Base-by-base conservation (phyloP, 2,329 filamentous ascomycete species). In the Trichophyton mentagrophytes region DNA sequence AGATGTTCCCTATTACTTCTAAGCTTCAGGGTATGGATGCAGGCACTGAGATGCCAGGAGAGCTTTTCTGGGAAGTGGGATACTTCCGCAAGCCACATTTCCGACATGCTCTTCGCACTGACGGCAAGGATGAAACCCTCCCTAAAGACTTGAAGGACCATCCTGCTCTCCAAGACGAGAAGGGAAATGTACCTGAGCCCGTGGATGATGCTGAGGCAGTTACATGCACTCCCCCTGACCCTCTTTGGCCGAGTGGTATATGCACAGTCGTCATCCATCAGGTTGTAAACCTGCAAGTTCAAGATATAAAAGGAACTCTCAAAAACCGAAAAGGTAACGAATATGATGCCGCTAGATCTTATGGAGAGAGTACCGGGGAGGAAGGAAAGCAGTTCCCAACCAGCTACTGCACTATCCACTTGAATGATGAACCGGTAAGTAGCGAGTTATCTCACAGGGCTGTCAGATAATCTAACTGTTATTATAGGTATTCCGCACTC, bases 61-160 rank as follows among this genome's bases (percentile, higher is more conserved):
- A 96, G 69, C 80, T 99, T 44, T 86, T 95, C 70, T 97, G 92
- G 92, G 92, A 96, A 72, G 90, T 97, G 55, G 93, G 92, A 5
- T 97, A 88, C 76, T 97, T 96, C 67, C 86, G 86, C 67, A 96
- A 96, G 76, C 90, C 91, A 0, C 85, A 90, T 66, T 90, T 96
- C 76, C 83, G 92, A 60, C 84, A 86, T 64, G 89, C 90, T 11
- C 79, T 97, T 53, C 83, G 89, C 46, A 96, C 90, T 0, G 88
- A 95, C 69, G 92, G 92, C 49, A 89, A 90, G 74, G 88, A 96
- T 70, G 80, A 85, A 62, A 85, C 82, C 62, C 79, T 96, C 2
- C 90, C 90, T 2, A 80, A 85, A 61, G 82, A 84, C 61, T 81
- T 96, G 36, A 84, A 84, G 62, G 82, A 92, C 66, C 82, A 87